Conservation (phyloP, 208 protist species). For the Acanthamoeba divionensis region DNA sequence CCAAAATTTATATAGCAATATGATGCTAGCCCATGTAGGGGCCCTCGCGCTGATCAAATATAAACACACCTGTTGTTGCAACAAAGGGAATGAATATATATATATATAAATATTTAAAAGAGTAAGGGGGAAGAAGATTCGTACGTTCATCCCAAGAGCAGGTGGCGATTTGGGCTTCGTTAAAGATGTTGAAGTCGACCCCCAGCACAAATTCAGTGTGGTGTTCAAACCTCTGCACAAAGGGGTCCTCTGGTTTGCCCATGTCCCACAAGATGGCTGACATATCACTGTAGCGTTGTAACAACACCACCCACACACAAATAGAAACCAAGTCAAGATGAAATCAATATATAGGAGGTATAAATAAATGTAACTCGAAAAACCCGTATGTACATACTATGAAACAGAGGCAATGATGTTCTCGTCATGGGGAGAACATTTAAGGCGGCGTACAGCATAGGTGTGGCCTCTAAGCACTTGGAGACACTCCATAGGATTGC, state of each 20-base stretch:
- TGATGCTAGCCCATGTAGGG: background rate
- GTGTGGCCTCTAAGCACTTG: constrained; percentile 63
- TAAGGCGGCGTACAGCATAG: constrained; percentile 72
- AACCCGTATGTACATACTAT: constrained; percentile 52
- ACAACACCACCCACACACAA: background rate
- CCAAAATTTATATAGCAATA: background rate
- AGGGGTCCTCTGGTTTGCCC: constrained; percentile 54
- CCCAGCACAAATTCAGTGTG: constrained; percentile 78
- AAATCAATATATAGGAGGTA: background rate
- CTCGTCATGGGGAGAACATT: constrained; percentile 74
- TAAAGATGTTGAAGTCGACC: constrained; percentile 75
- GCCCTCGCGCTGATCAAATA: constrained; percentile 10
- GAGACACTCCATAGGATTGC: constrained; percentile 56
- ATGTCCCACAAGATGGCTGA: constrained; percentile 69
- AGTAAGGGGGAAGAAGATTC: background rate
- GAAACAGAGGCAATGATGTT: constrained; percentile 68
- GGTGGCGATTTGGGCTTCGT: constrained; percentile 70
- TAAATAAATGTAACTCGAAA: background rate
- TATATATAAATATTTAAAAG: background rate
- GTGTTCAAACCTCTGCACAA: constrained; percentile 65
- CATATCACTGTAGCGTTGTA: constrained; percentile 67
- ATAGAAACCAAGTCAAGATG: background rate
- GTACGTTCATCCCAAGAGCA: constrained; percentile 71
- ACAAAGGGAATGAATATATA: background rate
- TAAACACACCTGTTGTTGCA: background rate